Percentiles rank a stretch among this genome's conserved stretches.
phyloP scores from a whole-genome alignment of 306 rosid genomes.

The Adenanthera pavonina region DNA sequence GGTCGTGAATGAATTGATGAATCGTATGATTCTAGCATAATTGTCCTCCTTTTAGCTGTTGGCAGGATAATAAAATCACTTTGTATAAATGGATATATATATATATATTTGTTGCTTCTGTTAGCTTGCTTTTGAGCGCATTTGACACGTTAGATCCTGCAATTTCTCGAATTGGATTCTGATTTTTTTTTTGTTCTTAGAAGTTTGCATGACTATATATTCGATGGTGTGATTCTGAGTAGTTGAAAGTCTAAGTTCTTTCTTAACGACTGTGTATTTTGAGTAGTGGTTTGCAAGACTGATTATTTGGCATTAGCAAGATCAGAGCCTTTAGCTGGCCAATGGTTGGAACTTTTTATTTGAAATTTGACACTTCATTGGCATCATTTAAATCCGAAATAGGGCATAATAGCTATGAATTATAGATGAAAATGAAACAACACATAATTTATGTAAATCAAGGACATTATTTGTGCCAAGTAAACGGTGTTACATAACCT shows the following conservation, averaged over 20 bases:
- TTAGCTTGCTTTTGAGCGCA: conserved; percentile 16
- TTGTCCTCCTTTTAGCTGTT: not conserved
- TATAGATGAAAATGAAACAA: not conserved
- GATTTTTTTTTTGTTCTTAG: conserved; percentile 5
- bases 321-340: conserved; percentile 1
- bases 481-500: not conserved
- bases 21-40: not conserved
- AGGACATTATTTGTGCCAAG: conserved; percentile 1
- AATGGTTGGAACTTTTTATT: not conserved
- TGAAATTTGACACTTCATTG: not conserved
- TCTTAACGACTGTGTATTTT: not conserved
- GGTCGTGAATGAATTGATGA: conserved; percentile 7
- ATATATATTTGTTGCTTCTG: conserved; percentile 24
- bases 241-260: conserved; percentile 20
- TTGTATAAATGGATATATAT: conserved; percentile 38
- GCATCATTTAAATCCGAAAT: not conserved
- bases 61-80: conserved; percentile 18
- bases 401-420: not conserved
- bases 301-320: not conserved
- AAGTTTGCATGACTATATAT: conserved; percentile 1
- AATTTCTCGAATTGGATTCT: conserved; percentile 14
- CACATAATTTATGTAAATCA: not conserved
- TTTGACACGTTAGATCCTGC: conserved; percentile 2
- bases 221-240: not conserved
- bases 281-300: conserved; percentile 17